Evolutionary conservation across 177 flowering plant species (phyloP), one percentile per base, ranked within the genome.

Genomic region (Vitis hybrid): DNA sequence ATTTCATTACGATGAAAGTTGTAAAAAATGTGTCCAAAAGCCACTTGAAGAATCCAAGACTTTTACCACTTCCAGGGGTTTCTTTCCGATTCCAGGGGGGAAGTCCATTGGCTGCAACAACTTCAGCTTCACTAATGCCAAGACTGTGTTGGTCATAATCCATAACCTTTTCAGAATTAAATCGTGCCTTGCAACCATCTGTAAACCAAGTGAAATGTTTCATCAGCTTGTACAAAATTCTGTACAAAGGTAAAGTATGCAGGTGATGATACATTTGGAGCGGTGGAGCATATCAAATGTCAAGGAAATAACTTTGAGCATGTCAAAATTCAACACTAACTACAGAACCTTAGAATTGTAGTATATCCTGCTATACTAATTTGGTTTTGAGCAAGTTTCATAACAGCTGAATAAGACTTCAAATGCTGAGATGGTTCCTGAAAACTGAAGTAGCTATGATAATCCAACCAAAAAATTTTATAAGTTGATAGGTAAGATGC

Each of bases 51-150:
- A 39, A 39, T 39, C 48, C 9, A 39, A 39, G 9, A 8, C 7
- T 5, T 39, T 79, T 66, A 89, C 99, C 98, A 81, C 80, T 92
- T 80, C 82, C 94, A 70, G 95, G 86, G 55, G 91, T 75, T 31
- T 87, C 98, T 74, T 97, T 88, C 99, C 97, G 88, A 74, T 85
- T 88, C 96, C 98, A 92, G 11, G 97, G 97, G 59, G 96, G 90
- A 71, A 86, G 89, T 77, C 90, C 97, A 75, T 72, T 82, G 51
- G 91, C 95, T 60, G 82, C 85, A 74, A 88, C 97, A 49, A 92
- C 86, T 72, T 96, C 98, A 72, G 95, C 89, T 45, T 93, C 78
- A 12, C 95, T 80, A 16, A 93, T 87, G 66, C 98, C 94, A 79
- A 94, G 98, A 77, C 98, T 93, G 68, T 89, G 90, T 61, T 90